Conservation (phyloP, 2,329 filamentous ascomycete species). For the Colletotrichum liaoningense region DNA sequence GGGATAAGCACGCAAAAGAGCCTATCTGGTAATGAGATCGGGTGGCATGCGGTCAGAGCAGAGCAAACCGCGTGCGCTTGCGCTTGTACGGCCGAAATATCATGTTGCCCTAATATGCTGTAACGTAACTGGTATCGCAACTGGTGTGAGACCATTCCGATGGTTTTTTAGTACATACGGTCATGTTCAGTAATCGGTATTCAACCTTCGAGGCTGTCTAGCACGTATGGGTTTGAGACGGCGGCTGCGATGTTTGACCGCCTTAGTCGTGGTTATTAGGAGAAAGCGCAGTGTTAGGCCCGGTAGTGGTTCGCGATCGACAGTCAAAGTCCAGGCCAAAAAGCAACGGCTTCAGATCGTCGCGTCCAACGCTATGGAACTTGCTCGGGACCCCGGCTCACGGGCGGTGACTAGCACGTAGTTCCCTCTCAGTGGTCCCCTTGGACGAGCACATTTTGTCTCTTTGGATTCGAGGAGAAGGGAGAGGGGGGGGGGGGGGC, state of each 20-base stretch:
- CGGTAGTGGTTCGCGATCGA: not conserved
- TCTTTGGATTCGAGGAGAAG: not conserved
- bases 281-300: not conserved
- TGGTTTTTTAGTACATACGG: no score
- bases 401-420: not conserved
- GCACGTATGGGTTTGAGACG: not conserved
- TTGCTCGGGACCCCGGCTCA: conserved; percentile 5
- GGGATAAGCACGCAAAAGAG: not conserved
- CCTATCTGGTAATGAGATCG: not conserved
- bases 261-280: not conserved
- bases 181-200: not conserved
- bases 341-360: conserved; percentile 11
- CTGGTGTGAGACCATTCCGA: not conserved
- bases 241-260: conserved; percentile 10
- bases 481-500: not conserved
- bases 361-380: not conserved
- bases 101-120: not conserved
- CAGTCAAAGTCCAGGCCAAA: conserved; percentile 3
- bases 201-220: not conserved
- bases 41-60: not conserved
- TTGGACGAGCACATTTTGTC: not conserved
- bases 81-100: not conserved
- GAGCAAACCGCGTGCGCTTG: not conserved
- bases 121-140: not conserved
- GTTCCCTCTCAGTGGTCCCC: not conserved